phyloP scores from a whole-genome alignment of 768 basidiomycete species.

The Lactifluus volemus region DNA sequence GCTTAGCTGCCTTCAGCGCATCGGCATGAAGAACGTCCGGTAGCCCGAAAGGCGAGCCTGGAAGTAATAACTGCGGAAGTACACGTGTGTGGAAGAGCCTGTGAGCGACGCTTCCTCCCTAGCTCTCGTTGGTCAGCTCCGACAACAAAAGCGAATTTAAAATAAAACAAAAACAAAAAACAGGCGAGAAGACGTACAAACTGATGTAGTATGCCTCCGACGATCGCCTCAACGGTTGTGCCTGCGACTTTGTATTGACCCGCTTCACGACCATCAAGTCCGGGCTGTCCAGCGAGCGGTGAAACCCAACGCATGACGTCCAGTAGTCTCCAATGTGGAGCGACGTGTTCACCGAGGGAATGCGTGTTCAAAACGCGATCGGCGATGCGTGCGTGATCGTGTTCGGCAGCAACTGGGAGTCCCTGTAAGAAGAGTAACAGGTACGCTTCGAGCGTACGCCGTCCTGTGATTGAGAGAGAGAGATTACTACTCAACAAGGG shows the following conservation, averaged over 20 bases:
- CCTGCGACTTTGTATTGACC: slow-evolving; percentile 76
- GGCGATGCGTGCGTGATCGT: slow-evolving; percentile 51
- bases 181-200: slow-evolving; percentile 44
- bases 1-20: slow-evolving; percentile 34
- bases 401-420: slow-evolving; percentile 33
- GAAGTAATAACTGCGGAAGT: slow-evolving; percentile 30
- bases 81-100: slow-evolving; percentile 36
- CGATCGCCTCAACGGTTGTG: slow-evolving; percentile 62
- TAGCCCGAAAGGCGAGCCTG: slow-evolving; percentile 24
- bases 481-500: background rate
- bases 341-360: slow-evolving; percentile 64
- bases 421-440: slow-evolving; percentile 64
- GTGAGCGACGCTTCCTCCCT: slow-evolving; percentile 35
- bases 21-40: slow-evolving; percentile 41
- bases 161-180: background rate
- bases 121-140: background rate
- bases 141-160: background rate
- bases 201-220: slow-evolving; percentile 74
- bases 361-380: slow-evolving; percentile 59
- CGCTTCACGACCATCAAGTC: slow-evolving; percentile 34
- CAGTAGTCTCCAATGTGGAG: slow-evolving; percentile 65
- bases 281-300: slow-evolving; percentile 22
- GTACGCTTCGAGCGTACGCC: slow-evolving; percentile 70
- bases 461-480: slow-evolving; percentile 38
- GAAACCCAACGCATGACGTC: slow-evolving; percentile 58